phyloP scores from a whole-genome alignment of 345 rosid species.

The Reutealis trisperma region DNA sequence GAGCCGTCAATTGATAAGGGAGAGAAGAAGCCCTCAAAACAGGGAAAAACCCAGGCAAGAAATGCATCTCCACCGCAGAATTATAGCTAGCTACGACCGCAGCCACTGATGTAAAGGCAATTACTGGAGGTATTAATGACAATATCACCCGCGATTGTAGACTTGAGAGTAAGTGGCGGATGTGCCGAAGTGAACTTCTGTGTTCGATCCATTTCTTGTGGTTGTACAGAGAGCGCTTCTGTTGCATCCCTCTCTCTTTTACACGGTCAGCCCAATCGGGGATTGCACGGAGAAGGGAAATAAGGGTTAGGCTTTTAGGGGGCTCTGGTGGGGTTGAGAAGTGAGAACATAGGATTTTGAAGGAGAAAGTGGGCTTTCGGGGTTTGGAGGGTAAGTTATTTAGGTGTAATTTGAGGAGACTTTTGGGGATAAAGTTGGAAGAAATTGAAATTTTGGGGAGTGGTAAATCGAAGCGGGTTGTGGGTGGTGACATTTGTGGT shows the following conservation, averaged over 20 bases:
- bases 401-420: slow-evolving; percentile 25
- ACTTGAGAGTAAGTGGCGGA: slow-evolving; percentile 75
- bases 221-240: slow-evolving; percentile 68
- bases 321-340: slow-evolving; percentile 24
- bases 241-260: slow-evolving; percentile 79
- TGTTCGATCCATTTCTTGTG: slow-evolving; percentile 85
- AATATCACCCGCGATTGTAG: slow-evolving; percentile 76
- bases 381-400: slow-evolving; percentile 34
- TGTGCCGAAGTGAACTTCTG: slow-evolving; percentile 83
- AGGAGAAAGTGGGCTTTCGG: slow-evolving; percentile 16
- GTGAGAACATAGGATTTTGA: slow-evolving; percentile 26
- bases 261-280: slow-evolving; percentile 88
- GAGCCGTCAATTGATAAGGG: slow-evolving; percentile 87
- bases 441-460: slow-evolving; percentile 34
- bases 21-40: slow-evolving; percentile 73
- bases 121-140: slow-evolving; percentile 86
- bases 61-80: slow-evolving; percentile 57
- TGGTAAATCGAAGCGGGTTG: slow-evolving; percentile 18
- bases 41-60: slow-evolving; percentile 65
- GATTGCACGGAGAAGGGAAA: slow-evolving; percentile 61
- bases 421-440: slow-evolving; percentile 40
- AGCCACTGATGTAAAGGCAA: slow-evolving; percentile 69
- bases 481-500: slow-evolving; percentile 46
- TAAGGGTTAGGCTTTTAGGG: slow-evolving; percentile 31
- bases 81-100: slow-evolving; percentile 63